Conservation (phyloP, 2,329 filamentous ascomycete genomes). For the Cordyceps militaris region DNA sequence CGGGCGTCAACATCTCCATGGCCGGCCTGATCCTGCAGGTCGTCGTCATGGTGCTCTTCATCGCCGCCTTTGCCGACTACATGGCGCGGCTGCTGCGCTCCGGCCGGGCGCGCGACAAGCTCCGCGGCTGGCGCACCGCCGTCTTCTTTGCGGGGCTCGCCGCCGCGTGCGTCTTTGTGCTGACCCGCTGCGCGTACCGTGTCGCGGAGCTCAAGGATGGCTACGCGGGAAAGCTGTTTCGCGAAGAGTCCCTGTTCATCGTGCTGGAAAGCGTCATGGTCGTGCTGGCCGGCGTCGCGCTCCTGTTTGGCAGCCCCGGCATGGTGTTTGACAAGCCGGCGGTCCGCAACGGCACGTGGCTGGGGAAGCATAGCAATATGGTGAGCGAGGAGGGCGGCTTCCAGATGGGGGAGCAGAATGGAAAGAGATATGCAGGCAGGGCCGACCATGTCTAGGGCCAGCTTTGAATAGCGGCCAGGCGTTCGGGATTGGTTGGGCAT, state of each 20-base stretch:
- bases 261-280: slow-evolving; percentile 22
- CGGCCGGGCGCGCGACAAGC: slow-evolving; percentile 17
- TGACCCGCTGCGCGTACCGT: slow-evolving; percentile 56
- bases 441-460: not conserved
- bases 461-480: not conserved
- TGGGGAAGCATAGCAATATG: slow-evolving; percentile 11
- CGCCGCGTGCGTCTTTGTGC: slow-evolving; percentile 50
- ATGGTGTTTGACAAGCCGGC: slow-evolving; percentile 27
- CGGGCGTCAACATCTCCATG: slow-evolving; percentile 33
- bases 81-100: slow-evolving; percentile 35
- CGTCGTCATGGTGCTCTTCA: slow-evolving; percentile 46
- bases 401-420: not conserved
- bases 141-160: slow-evolving; percentile 47
- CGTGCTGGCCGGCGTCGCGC: slow-evolving; percentile 28
- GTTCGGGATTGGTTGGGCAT: not conserved
- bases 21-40: slow-evolving; percentile 55
- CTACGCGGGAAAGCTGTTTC: slow-evolving; percentile 38
- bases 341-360: not conserved
- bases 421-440: not conserved
- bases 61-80: slow-evolving; percentile 41
- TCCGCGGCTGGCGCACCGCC: slow-evolving; percentile 24
- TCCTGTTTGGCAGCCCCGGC: slow-evolving; percentile 37
- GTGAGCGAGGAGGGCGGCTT: slow-evolving; percentile 22
- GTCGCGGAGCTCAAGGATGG: slow-evolving; percentile 60
- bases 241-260: slow-evolving; percentile 4